A percentile compares a stretch with the other conserved stretches of the same genome.
Evolutionary conservation across 73 alveolate species (phyloP).

Genomic region (Paraurostyla sp.): DNA sequence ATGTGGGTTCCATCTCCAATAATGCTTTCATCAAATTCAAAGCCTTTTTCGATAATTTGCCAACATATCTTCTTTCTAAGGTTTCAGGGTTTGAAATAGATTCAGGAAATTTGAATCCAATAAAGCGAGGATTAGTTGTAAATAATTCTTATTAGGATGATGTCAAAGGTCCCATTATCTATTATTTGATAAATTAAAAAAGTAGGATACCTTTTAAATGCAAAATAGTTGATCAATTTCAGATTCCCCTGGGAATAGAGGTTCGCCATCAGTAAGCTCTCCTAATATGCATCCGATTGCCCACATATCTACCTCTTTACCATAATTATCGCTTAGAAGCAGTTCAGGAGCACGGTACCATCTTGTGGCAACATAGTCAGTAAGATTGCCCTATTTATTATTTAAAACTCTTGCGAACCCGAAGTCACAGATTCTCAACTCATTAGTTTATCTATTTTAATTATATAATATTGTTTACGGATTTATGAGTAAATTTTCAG

Average conservation of each 20-base stretch:
- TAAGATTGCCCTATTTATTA: constrained; percentile 69
- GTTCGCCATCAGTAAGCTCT: constrained; percentile 86
- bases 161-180: constrained; percentile 62
- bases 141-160: constrained; percentile 34
- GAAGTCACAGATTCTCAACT: constrained; percentile 75
- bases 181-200: not conserved
- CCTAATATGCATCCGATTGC: constrained; percentile 90
- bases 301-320: constrained; percentile 85
- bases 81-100: constrained; percentile 75
- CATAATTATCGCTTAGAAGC: constrained; percentile 79
- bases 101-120: constrained; percentile 82
- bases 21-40: constrained; percentile 77
- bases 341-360: constrained; percentile 90
- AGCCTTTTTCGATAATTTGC: constrained; percentile 80
- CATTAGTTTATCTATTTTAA: constrained; percentile 56
- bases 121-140: constrained; percentile 46
- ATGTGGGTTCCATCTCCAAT: constrained; percentile 77
- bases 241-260: constrained; percentile 88
- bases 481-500: constrained; percentile 72
- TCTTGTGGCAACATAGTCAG: constrained; percentile 90
- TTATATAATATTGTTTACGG: constrained; percentile 30
- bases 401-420: constrained; percentile 80
- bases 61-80: constrained; percentile 83
- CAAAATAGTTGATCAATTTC: constrained; percentile 91
- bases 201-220: constrained; percentile 66